A percentile compares a stretch with the other conserved stretches of the same genome.
Conservation (phyloP, 208 protist species). For the Acanthamoeba divionensis region DNA sequence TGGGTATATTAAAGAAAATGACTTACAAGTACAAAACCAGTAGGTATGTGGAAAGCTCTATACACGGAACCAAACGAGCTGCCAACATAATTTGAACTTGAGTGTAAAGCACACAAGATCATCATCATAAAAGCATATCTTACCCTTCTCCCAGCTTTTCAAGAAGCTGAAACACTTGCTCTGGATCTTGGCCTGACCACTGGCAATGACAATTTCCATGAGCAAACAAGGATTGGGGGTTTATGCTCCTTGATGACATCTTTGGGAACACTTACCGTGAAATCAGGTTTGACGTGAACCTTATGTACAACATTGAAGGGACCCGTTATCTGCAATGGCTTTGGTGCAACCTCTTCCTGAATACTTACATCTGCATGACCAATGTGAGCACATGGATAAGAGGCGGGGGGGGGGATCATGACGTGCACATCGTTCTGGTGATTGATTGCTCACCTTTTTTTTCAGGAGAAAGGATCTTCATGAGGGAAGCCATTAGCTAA, state of each 20-base stretch:
- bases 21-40: conserved; percentile 10
- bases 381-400: no score
- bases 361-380: no score
- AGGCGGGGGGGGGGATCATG: no score
- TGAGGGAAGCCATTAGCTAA: no score
- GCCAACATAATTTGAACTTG: no score
- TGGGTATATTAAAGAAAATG: neutral
- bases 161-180: neutral
- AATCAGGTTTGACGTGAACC: conserved; percentile 31
- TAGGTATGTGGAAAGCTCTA: neutral
- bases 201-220: neutral
- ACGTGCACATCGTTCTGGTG: no score
- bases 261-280: neutral
- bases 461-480: no score
- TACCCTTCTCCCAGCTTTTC: conserved; percentile 26
- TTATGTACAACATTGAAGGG: conserved; percentile 34
- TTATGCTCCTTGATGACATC: no score
- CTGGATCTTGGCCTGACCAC: conserved; percentile 1
- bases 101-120: no score
- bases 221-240: neutral
- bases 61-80: neutral
- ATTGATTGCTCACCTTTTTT: no score
- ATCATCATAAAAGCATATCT: no score
- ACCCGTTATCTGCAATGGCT: neutral
- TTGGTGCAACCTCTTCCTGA: no score